These are phyloP conservation scores for Achaetomium macrosporum DNA, from an alignment of 2,329 filamentous ascomycete species.

Conservation along the genomic window DNA sequence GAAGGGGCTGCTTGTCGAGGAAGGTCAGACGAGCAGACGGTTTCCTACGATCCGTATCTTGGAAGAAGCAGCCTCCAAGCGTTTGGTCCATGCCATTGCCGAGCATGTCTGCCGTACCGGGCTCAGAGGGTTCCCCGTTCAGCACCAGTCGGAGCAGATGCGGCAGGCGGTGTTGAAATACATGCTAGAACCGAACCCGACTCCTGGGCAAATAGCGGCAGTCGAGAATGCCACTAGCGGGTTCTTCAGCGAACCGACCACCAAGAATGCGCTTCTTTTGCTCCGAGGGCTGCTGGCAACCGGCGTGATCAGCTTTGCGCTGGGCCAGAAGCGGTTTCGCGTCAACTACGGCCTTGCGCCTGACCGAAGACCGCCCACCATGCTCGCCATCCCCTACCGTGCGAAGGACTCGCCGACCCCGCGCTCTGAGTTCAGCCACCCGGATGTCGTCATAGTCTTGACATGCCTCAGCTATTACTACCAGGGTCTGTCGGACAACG, in stretches of 20 bases:
- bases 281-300: conserved; percentile 58
- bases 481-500: conserved; percentile 43
- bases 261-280: conserved; percentile 42
- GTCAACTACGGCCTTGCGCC: conserved; percentile 59
- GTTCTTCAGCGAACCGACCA: conserved; percentile 34
- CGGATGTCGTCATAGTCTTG: conserved; percentile 58
- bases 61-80: conserved; percentile 25
- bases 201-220: conserved; percentile 25
- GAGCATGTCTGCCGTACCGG: conserved; percentile 39
- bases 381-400: conserved; percentile 53
- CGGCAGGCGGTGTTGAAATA: conserved; percentile 27
- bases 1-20: conserved; percentile 36
- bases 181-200: conserved; percentile 35
- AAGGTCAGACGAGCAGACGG: conserved; percentile 32
- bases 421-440: conserved; percentile 62
- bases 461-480: conserved; percentile 66
- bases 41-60: conserved; percentile 49
- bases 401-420: conserved; percentile 60
- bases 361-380: conserved; percentile 36
- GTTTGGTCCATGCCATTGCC: conserved; percentile 32
- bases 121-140: conserved; percentile 38
- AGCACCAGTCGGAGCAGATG: conserved; percentile 32
- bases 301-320: conserved; percentile 51
- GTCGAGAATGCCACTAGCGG: conserved; percentile 31
- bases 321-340: conserved; percentile 61